Conservation (phyloP, 805 yeast genomes). For the Lipomyces kockii region DNA sequence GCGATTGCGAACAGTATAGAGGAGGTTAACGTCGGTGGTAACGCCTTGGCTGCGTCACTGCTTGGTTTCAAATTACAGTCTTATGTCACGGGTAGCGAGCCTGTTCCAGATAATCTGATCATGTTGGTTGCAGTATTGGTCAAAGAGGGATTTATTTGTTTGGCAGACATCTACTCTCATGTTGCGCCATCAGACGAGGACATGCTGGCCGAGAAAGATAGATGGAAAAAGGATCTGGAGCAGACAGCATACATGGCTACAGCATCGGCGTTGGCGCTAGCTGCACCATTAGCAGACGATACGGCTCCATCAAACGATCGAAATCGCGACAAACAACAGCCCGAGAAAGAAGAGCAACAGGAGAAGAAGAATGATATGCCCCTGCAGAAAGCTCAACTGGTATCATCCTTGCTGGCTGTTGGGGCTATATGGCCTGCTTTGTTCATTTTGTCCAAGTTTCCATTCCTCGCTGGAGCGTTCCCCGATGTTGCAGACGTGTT, state of each 20-base stretch:
- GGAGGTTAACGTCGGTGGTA: constrained; percentile 55
- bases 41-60: constrained; percentile 57
- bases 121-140: constrained; percentile 60
- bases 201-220: constrained; percentile 52
- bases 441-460: constrained; percentile 62
- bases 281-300: constrained; percentile 78
- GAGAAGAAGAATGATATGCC: constrained; percentile 7
- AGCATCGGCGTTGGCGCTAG: constrained; percentile 82
- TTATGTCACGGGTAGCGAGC: constrained; percentile 43
- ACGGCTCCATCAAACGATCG: not conserved
- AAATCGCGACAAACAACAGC: constrained; percentile 43
- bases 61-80: constrained; percentile 54
- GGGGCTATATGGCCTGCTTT: constrained; percentile 69
- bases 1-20: constrained; percentile 10
- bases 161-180: constrained; percentile 63
- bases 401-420: constrained; percentile 58
- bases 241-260: constrained; percentile 63
- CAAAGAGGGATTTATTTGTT: constrained; percentile 67
- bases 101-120: constrained; percentile 52
- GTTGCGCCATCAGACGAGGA: constrained; percentile 58
- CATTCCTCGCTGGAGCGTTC: constrained; percentile 62
- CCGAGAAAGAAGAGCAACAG: constrained; percentile 17
- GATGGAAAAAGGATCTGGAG: constrained; percentile 55
- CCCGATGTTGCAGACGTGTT: constrained; percentile 55
- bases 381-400: constrained; percentile 52